These are phyloP conservation scores for Melastoma malabathricum DNA, from an alignment of 345 rosid genomes.

Conservation along the genomic window DNA sequence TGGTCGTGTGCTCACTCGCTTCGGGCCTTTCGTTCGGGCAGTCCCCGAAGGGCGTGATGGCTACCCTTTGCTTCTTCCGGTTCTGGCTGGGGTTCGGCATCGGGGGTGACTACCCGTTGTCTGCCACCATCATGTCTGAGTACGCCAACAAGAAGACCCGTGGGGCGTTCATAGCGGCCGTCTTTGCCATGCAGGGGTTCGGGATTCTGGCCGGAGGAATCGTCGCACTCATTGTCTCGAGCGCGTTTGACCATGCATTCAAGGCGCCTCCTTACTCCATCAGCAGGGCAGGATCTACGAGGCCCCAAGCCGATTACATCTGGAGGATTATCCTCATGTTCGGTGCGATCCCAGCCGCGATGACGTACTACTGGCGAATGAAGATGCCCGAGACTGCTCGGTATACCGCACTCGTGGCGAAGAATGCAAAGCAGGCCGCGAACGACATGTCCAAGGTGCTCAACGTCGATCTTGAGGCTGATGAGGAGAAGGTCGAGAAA, in stretches of 20 bases:
- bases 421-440: conserved; percentile 34
- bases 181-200: conserved; percentile 75
- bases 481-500: conserved; percentile 14
- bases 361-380: conserved; percentile 28
- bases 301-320: conserved; percentile 19
- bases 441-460: conserved; percentile 35
- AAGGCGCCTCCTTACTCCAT: conserved; percentile 3
- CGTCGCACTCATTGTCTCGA: conserved; percentile 26
- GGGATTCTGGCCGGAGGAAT: conserved; percentile 60
- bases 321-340: conserved; percentile 33
- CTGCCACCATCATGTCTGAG: conserved; percentile 88
- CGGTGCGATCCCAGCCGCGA: conserved; percentile 20
- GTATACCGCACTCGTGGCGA: conserved; percentile 32
- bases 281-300: conserved; percentile 2
- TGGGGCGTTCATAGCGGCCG: conserved; percentile 63
- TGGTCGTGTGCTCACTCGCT: conserved; percentile 46
- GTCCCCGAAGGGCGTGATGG: conserved; percentile 28
- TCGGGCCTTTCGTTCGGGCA: conserved; percentile 56
- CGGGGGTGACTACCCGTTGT: conserved; percentile 82
- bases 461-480: conserved; percentile 22
- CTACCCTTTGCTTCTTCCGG: conserved; percentile 71
- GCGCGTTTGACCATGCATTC: conserved; percentile 10
- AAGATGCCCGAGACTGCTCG: conserved; percentile 36
- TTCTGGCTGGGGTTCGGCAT: conserved; percentile 90
- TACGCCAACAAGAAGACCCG: conserved; percentile 70